These are phyloP conservation scores for Rhodotorula toruloides DNA, from an alignment of 768 basidiomycete genomes.

Conservation along the genomic window DNA sequence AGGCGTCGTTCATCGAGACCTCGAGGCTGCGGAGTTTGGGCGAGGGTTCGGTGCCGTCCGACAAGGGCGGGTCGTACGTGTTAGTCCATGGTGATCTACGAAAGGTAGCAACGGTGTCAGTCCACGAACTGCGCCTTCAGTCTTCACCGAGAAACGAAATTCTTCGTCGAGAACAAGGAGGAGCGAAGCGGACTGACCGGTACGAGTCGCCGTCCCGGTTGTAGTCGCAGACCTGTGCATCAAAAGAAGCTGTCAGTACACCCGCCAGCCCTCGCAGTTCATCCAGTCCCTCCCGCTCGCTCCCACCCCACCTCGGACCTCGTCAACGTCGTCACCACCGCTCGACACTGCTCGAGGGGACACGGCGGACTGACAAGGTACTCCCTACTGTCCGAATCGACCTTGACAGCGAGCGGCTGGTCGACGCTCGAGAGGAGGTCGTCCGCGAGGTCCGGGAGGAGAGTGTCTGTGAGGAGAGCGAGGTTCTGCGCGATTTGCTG, in stretches of 20 bases:
- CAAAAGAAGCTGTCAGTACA: too few species aligned
- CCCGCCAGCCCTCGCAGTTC: too few species aligned
- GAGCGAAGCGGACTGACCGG: conserved; percentile 11
- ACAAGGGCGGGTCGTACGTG: conserved; percentile 64
- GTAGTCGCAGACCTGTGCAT: conserved; percentile 41
- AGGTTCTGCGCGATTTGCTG: conserved; percentile 83
- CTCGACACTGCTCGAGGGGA: too few species aligned
- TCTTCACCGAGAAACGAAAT: background rate
- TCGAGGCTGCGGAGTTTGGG: conserved; percentile 83
- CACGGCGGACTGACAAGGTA: conserved; percentile 94
- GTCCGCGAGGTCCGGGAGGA: conserved; percentile 89
- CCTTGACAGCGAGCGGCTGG: conserved; percentile 77
- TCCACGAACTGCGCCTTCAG: conserved; percentile 3
- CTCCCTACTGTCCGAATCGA: conserved; percentile 73
- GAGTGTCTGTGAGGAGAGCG: conserved; percentile 60
- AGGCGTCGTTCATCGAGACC: conserved; percentile 88
- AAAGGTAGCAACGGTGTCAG: conserved; percentile 17
- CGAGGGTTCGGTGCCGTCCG: conserved; percentile 82
- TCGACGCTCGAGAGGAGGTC: conserved; percentile 92
- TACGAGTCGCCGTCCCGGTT: conserved; percentile 43
- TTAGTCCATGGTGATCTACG: conserved; percentile 96
- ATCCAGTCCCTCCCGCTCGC: background rate
- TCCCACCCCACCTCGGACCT: conserved; percentile 78
- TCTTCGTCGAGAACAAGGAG: background rate
- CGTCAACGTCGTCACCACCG: too few species aligned